Evolutionary conservation across 2,329 filamentous ascomycete genomes (phyloP).

Genomic region (Thelonectria rubi): DNA sequence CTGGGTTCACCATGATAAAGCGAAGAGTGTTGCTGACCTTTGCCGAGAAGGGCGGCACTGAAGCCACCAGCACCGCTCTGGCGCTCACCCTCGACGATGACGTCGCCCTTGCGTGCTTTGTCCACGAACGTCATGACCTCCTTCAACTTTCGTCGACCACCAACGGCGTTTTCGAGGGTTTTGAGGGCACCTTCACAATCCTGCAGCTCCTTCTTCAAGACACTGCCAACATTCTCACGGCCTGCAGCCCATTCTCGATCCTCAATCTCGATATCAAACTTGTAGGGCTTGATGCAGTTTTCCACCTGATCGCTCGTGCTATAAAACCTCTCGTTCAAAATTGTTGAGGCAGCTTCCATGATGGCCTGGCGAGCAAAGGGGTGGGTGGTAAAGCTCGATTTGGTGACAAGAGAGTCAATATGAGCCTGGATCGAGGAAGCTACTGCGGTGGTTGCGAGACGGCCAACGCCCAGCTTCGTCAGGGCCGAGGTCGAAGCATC

Average conservation of each 20-base stretch:
- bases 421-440: slow-evolving; percentile 86
- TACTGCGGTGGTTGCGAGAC: slow-evolving; percentile 90
- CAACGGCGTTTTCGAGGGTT: slow-evolving; percentile 78
- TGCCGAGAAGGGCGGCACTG: slow-evolving; percentile 83
- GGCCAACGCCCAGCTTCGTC: slow-evolving; percentile 92
- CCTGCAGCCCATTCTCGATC: slow-evolving; percentile 88
- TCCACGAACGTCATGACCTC: slow-evolving; percentile 95
- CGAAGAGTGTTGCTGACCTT: slow-evolving; percentile 64
- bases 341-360: slow-evolving; percentile 85
- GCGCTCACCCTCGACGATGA: slow-evolving; percentile 84
- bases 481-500: slow-evolving; percentile 90
- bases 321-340: slow-evolving; percentile 93
- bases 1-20: neutral
- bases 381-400: slow-evolving; percentile 87
- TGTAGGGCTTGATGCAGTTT: slow-evolving; percentile 99
- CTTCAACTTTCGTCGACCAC: slow-evolving; percentile 82
- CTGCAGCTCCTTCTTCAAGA: slow-evolving; percentile 87
- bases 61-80: slow-evolving; percentile 91
- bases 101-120: slow-evolving; percentile 84
- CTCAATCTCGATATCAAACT: slow-evolving; percentile 96
- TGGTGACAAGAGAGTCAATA: slow-evolving; percentile 79
- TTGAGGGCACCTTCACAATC: slow-evolving; percentile 84
- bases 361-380: slow-evolving; percentile 95
- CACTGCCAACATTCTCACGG: slow-evolving; percentile 79
- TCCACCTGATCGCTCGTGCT: slow-evolving; percentile 98